phyloP scores from a whole-genome alignment of 2,329 filamentous ascomycete genomes.

The Plenodomus tracheiphilus region DNA sequence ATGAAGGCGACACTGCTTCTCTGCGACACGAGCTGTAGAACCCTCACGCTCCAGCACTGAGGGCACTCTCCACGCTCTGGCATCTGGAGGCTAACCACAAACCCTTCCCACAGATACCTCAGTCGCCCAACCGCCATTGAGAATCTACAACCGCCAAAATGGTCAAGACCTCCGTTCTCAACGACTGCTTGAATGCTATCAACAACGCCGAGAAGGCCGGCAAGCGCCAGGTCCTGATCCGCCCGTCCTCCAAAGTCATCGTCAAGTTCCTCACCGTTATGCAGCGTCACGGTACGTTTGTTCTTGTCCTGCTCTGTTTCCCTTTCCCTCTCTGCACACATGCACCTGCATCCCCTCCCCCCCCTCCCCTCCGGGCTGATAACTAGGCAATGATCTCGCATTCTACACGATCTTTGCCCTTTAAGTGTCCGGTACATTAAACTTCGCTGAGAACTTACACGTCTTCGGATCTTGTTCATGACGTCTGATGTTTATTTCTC shows the following conservation, averaged over 20 bases:
- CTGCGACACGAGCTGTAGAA: constrained; percentile 67
- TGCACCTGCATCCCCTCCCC: constrained; percentile 14
- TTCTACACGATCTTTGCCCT: constrained; percentile 89
- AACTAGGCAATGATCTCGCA: constrained; percentile 97
- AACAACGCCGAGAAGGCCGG: constrained; percentile 99
- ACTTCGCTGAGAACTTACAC: constrained; percentile 90
- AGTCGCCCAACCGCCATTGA: constrained; percentile 66
- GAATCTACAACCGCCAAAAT: constrained; percentile 87
- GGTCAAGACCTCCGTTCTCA: constrained; percentile 99
- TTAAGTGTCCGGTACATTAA: constrained; percentile 99
- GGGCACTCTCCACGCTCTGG: constrained; percentile 71
- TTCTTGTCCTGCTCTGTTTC: constrained; percentile 5
- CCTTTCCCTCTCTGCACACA: constrained; percentile 14
- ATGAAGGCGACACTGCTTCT: constrained; percentile 51
- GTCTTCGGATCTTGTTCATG: constrained; percentile 76
- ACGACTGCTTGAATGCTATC: constrained; percentile 97
- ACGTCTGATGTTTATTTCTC: constrained; percentile 91
- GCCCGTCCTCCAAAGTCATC: constrained; percentile 99
- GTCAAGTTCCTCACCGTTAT: constrained; percentile 99
- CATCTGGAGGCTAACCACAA: constrained; percentile 64
- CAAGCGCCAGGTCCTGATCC: constrained; percentile 99
- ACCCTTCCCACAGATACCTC: constrained; percentile 59
- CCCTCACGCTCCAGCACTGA: constrained; percentile 56
- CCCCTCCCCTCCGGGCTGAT: constrained; percentile 81
- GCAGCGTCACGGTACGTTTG: constrained; percentile 95